Percentiles rank a stretch among this genome's conserved stretches.
Conservation (phyloP, 192 early-diverging fungal species). For the Powellomyces hirtus region DNA sequence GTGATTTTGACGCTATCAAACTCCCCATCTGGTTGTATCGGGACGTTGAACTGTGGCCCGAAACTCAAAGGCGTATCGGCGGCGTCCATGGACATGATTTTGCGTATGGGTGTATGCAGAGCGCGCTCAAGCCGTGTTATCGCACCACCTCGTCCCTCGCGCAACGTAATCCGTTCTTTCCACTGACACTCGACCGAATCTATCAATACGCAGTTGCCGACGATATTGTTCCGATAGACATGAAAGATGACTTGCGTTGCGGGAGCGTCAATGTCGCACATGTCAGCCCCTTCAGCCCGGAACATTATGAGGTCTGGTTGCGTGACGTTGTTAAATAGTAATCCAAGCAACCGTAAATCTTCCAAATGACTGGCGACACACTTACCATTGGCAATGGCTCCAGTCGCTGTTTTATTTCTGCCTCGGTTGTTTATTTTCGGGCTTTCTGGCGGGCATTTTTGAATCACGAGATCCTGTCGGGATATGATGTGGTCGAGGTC, state of each 20-base stretch:
- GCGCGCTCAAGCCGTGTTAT: conserved; percentile 9
- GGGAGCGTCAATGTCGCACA: conserved; percentile 9
- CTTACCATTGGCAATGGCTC: conserved; percentile 12
- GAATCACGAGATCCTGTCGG: conserved; percentile 3
- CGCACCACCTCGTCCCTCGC: background rate
- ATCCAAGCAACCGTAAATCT: background rate
- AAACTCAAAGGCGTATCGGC: background rate
- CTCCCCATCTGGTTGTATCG: conserved; percentile 11
- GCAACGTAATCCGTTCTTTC: conserved; percentile 6
- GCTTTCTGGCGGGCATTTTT: conserved; percentile 7
- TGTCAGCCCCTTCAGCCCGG: conserved; percentile 7
- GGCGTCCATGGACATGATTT: background rate
- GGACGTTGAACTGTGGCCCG: background rate
- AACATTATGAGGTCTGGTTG: background rate
- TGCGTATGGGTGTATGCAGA: conserved; percentile 7
- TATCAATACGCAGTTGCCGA: conserved; percentile 3
- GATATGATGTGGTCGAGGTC: background rate
- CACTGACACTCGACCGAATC: conserved; percentile 16
- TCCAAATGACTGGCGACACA: background rate
- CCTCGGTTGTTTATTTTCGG: background rate
- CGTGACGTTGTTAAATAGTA: background rate
- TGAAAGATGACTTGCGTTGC: conserved; percentile 3
- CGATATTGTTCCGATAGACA: background rate
- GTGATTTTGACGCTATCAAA: conserved; percentile 13
- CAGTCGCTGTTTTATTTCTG: conserved; percentile 9